phyloP scores from a whole-genome alignment of 148 eudicot genomes.

The Chenopodium quinoa region DNA sequence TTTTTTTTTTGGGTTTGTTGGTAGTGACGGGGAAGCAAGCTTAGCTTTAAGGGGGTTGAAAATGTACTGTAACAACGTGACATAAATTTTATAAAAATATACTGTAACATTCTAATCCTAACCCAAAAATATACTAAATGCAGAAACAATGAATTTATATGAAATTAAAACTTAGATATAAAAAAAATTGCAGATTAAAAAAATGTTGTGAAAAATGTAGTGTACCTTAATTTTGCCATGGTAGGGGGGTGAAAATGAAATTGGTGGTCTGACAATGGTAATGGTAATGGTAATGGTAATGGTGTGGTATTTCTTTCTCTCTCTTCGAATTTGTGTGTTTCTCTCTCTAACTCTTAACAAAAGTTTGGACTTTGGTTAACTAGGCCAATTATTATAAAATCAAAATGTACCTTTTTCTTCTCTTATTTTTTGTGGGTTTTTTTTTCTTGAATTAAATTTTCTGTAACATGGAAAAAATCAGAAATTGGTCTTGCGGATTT shows the following conservation, averaged over 20 bases:
- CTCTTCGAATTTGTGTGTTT: background rate
- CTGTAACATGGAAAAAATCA: no score
- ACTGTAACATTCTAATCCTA: background rate
- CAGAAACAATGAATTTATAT: background rate
- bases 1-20: background rate
- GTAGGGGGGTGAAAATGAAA: conserved; percentile 17
- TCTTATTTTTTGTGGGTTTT: no score
- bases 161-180: no score
- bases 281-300: background rate
- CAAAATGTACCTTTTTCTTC: conserved; percentile 6
- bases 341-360: background rate
- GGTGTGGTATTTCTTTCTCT: background rate
- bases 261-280: background rate
- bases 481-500: background rate
- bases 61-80: conserved; percentile 18
- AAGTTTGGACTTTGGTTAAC: background rate
- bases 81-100: conserved; percentile 1
- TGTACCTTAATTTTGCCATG: conserved; percentile 28
- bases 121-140: background rate
- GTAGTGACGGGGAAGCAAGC: background rate
- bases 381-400: background rate
- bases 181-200: conserved; percentile 6
- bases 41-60: background rate
- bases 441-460: no score
- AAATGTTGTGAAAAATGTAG: background rate